These are phyloP conservation scores for Ceratocystis colombiana DNA, from an alignment of 2,329 filamentous ascomycete species.

Conservation along the genomic window DNA sequence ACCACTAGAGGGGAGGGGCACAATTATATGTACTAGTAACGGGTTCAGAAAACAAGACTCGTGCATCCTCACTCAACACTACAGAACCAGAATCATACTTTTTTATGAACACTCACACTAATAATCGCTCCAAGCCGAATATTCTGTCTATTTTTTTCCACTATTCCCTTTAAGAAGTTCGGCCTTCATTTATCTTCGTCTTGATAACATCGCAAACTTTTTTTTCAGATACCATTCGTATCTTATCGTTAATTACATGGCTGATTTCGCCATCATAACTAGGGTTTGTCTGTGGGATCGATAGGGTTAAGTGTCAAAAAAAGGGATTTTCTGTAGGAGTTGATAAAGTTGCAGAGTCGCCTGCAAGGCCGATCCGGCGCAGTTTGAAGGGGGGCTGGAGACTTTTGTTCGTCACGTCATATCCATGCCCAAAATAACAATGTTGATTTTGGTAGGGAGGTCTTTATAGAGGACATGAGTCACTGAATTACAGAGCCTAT, in stretches of 20 bases:
- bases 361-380: no score
- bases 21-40: background rate
- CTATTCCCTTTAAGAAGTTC: background rate
- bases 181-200: background rate
- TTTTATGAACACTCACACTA: background rate
- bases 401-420: no score
- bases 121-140: background rate
- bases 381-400: no score
- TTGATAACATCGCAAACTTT: conserved; percentile 10
- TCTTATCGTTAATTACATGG: background rate
- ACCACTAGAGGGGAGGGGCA: conserved; percentile 6
- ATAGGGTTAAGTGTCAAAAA: background rate
- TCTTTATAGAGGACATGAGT: no score
- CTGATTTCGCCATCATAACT: background rate
- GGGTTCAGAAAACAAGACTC: background rate
- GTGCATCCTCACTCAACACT: background rate
- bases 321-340: background rate
- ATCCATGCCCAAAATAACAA: no score
- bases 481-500: no score
- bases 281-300: background rate
- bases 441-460: no score
- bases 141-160: background rate
- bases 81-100: no score
- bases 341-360: no score
- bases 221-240: background rate